Conservation (phyloP, 2,329 filamentous ascomycete genomes). For the Fusarium sacchari region DNA sequence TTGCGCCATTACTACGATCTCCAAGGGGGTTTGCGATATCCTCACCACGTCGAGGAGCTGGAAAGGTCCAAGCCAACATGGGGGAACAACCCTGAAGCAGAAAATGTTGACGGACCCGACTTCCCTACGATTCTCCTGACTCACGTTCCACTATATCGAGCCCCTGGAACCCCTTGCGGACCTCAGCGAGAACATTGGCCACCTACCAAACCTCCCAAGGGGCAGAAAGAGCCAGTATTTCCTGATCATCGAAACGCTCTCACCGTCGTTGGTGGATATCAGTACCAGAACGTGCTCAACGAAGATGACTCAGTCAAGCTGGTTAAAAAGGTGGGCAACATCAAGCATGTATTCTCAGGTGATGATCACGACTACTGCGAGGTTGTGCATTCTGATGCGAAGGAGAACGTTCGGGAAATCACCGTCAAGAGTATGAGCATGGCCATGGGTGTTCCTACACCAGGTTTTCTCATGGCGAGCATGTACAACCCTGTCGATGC, state of each 20-base stretch:
- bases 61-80: constrained; percentile 53
- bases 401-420: constrained; percentile 77
- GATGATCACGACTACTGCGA: constrained; percentile 99
- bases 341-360: constrained; percentile 89
- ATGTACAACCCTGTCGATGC: constrained; percentile 90
- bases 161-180: constrained; percentile 86
- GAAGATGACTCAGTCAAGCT: constrained; percentile 79
- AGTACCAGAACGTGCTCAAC: constrained; percentile 95
- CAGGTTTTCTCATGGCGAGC: constrained; percentile 88
- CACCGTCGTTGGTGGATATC: constrained; percentile 80
- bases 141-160: constrained; percentile 89
- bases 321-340: constrained; percentile 80
- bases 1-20: constrained; percentile 72
- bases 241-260: constrained; percentile 83
- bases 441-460: constrained; percentile 92
- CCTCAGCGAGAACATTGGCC: constrained; percentile 86
- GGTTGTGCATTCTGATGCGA: constrained; percentile 77
- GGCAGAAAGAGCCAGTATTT: constrained; percentile 61
- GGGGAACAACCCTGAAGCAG: constrained; percentile 46
- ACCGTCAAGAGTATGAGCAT: constrained; percentile 96
- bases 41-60: constrained; percentile 69
- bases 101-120: constrained; percentile 62
- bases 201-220: constrained; percentile 70
- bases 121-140: constrained; percentile 90
- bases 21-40: constrained; percentile 63